These are phyloP conservation scores for Oryza glaberrima DNA, from an alignment of 176 grass and related monocot genomes.

Conservation along the genomic window DNA sequence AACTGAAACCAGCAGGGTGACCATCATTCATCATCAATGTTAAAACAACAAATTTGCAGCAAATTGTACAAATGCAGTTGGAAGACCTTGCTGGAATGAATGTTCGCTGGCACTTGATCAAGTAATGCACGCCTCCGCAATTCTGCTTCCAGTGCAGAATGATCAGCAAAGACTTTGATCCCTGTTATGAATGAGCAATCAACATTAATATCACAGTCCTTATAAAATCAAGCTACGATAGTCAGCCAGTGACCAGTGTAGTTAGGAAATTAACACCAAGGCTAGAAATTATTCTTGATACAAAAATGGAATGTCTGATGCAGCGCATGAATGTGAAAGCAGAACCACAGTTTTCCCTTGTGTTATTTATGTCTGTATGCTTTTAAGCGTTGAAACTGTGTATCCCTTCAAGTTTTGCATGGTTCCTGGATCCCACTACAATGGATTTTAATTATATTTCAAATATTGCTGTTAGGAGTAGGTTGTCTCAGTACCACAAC, in stretches of 20 bases:
- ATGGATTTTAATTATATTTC: not conserved
- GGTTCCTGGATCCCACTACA: slow-evolving; percentile 22
- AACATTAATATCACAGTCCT: not conserved
- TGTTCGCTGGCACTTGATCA: slow-evolving; percentile 65
- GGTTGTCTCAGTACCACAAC: not conserved
- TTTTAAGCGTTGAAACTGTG: not conserved
- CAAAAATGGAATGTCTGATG: not conserved
- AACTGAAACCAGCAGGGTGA: not conserved
- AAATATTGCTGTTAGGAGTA: not conserved
- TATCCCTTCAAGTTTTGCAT: slow-evolving; percentile 11
- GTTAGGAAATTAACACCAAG: not conserved
- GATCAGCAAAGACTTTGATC: slow-evolving; percentile 71
- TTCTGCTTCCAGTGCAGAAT: slow-evolving; percentile 74
- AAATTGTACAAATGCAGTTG: slow-evolving; percentile 17
- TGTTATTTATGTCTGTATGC: not conserved
- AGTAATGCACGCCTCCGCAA: slow-evolving; percentile 58
- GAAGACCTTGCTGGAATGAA: slow-evolving; percentile 62
- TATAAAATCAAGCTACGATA: not conserved
- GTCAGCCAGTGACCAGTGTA: slow-evolving; percentile 17
- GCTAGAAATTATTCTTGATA: not conserved
- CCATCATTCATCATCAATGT: slow-evolving; percentile 13
- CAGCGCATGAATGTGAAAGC: slow-evolving; percentile 2
- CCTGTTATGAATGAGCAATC: slow-evolving; percentile 51
- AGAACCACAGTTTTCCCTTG: not conserved
- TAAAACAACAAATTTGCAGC: slow-evolving; percentile 23